These are phyloP conservation scores for Hygrocybe punicea DNA, from an alignment of 768 basidiomycete species.

Conservation along the genomic window DNA sequence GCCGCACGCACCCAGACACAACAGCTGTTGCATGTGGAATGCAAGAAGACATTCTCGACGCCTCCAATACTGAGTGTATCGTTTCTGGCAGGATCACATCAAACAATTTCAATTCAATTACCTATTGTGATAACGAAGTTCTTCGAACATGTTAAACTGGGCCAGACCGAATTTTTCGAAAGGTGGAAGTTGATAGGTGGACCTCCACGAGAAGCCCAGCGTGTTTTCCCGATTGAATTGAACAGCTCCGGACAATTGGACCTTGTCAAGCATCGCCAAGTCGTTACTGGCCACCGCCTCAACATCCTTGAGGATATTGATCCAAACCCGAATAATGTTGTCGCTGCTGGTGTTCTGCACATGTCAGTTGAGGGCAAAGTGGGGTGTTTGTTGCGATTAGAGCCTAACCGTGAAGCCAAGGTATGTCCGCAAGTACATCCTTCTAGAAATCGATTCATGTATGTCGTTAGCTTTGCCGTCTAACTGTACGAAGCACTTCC, in stretches of 20 bases:
- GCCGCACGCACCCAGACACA: conserved; percentile 84
- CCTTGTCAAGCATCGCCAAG: conserved; percentile 63
- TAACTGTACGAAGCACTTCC: conserved; percentile 94
- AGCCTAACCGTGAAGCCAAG: conserved; percentile 96
- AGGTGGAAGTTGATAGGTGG: conserved; percentile 98
- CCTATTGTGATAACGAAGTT: conserved; percentile 91
- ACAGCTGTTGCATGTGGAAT: conserved; percentile 91
- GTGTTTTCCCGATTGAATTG: conserved; percentile 76
- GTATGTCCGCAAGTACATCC: conserved; percentile 39
- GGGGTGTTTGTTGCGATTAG: conserved; percentile 87
- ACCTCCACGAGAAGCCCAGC: conserved; percentile 86
- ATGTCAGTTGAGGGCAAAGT: conserved; percentile 91
- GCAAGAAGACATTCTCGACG: conserved; percentile 77
- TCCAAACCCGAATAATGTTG: conserved; percentile 90
- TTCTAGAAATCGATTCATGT: background rate
- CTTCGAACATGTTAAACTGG: conserved; percentile 87
- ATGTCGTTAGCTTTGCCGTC: conserved; percentile 72
- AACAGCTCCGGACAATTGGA: conserved; percentile 71
- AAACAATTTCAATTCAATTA: conserved; percentile 76
- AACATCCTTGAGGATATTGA: conserved; percentile 82
- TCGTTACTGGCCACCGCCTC: conserved; percentile 74
- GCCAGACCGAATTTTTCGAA: conserved; percentile 87
- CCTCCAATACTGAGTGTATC: conserved; percentile 83
- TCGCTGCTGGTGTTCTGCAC: conserved; percentile 94
- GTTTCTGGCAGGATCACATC: conserved; percentile 89